Conservation (phyloP, 129 eudicot species). For the Flaveria brownii region DNA sequence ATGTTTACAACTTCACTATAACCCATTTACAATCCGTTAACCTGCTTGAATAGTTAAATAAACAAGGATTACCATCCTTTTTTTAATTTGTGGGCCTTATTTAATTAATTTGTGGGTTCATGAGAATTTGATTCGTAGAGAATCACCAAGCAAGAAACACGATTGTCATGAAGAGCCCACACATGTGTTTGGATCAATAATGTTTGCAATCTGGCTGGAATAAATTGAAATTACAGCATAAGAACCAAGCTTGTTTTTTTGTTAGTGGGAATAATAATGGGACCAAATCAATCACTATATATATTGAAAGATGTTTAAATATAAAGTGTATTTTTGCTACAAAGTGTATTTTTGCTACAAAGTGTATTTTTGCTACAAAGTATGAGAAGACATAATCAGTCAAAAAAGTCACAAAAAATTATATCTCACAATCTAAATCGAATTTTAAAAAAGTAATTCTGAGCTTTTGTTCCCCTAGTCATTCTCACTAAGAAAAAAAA, state of each 20-base stretch:
- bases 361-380: too few relatives aligned
- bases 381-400: too few relatives aligned
- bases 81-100: background rate
- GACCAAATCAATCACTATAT: too few relatives aligned
- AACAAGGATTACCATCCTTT: background rate
- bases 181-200: background rate
- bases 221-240: background rate
- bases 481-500: too few relatives aligned
- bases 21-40: background rate
- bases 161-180: slow-evolving; percentile 2
- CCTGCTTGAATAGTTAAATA: background rate
- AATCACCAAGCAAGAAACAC: slow-evolving; percentile 11
- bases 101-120: background rate
- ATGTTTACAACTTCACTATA: background rate
- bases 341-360: too few relatives aligned
- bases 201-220: background rate
- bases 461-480: too few relatives aligned
- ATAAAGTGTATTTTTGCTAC: too few relatives aligned
- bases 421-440: too few relatives aligned
- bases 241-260: background rate
- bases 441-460: too few relatives aligned
- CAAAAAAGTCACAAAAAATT: too few relatives aligned
- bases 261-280: background rate
- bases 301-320: too few relatives aligned
- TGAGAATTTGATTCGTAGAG: slow-evolving; percentile 10